Evolutionary conservation across 2,329 filamentous ascomycete genomes (phyloP), one percentile per base, ranked within the genome.

Genomic region (Talaromyces sp.): DNA sequence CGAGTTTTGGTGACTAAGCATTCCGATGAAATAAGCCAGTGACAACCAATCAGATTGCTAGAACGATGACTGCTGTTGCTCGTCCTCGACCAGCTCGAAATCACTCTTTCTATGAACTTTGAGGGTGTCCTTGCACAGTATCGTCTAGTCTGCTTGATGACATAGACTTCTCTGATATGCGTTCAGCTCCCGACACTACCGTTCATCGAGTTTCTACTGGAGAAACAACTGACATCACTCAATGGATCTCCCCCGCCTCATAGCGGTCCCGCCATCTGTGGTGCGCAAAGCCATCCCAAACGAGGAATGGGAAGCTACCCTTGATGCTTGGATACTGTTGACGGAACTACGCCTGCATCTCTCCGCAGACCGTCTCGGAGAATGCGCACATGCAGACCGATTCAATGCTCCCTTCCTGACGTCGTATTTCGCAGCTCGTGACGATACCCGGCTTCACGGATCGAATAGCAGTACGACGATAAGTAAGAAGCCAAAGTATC

Each of bases 281-380:
- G 87, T 92, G 80, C 87, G 88, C 72, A 84, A 85, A 69, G 85
- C 85, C 69, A 85, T 97, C 66, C 82, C 84, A 45, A 79, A 87
- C 3, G 79, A 84, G 60, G 91, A 97, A 78, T 97, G 93, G 93
- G 84, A 89, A 69, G 83, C 86, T 37, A 92, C 90, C 74, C 80
- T 96, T 56, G 86, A 90, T 68, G 89, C 91, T 41, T 97, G 92
- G 92, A 80, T 88, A 19, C 80, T 86, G 11, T 83, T 97, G 7
- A 80, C 87, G 7, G 83, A 88, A 62, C 84, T 88, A 2, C 86
- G 93, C 68, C 76, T 95, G 35, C 82, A 84, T 14, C 78, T 90
- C 0, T 71, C 85, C 0, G 82, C 86, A 7, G 72, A 82, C 1
- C 79, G 86, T 0, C 90, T 95, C 67, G 69, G 75, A 56, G 73